A percentile compares a stretch with the other conserved stretches of the same genome.
These are phyloP conservation scores for Cydonia oblonga DNA, from an alignment of 331 rosid species.

Conservation along the genomic window DNA sequence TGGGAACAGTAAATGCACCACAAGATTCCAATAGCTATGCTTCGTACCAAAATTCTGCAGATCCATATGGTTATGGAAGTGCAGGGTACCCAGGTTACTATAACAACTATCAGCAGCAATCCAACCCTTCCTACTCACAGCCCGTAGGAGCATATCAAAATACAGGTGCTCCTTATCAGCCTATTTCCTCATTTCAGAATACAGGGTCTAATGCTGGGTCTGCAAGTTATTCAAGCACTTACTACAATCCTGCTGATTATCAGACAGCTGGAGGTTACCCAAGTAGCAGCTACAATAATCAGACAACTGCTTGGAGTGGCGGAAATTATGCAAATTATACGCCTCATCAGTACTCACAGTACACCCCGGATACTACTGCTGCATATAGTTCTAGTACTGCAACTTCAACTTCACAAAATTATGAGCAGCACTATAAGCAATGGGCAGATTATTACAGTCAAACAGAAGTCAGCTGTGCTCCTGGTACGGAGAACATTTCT, in stretches of 20 bases:
- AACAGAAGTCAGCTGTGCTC: conserved; percentile 97
- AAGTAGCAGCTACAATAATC: conserved; percentile 68
- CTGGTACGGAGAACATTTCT: conserved; percentile 88
- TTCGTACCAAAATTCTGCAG: conserved; percentile 68
- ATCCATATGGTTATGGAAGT: conserved; percentile 87
- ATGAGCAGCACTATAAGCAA: conserved; percentile 75
- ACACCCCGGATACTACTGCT: conserved; percentile 51
- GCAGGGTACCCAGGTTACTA: conserved; percentile 71
- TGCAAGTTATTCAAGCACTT: conserved; percentile 98
- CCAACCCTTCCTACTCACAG: conserved; percentile 81
- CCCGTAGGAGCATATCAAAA: conserved; percentile 98
- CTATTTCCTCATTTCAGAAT: conserved; percentile 98
- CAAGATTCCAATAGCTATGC: conserved; percentile 84
- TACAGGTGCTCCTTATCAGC: conserved; percentile 99
- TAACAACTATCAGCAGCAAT: conserved; percentile 83
- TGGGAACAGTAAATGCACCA: conserved; percentile 74
- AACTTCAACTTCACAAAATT: conserved; percentile 44
- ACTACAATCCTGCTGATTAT: conserved; percentile 99
- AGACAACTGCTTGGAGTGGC: conserved; percentile 62
- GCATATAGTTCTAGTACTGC: conserved; percentile 57
- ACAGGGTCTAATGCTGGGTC: conserved; percentile 99
- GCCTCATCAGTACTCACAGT: conserved; percentile 65
- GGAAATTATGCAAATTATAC: conserved; percentile 63
- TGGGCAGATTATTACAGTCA: conserved; percentile 92
- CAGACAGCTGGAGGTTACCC: conserved; percentile 95